These are phyloP conservation scores for Caryopteris hybrid DNA, from an alignment of 305 asterid species.

Conservation along the genomic window DNA sequence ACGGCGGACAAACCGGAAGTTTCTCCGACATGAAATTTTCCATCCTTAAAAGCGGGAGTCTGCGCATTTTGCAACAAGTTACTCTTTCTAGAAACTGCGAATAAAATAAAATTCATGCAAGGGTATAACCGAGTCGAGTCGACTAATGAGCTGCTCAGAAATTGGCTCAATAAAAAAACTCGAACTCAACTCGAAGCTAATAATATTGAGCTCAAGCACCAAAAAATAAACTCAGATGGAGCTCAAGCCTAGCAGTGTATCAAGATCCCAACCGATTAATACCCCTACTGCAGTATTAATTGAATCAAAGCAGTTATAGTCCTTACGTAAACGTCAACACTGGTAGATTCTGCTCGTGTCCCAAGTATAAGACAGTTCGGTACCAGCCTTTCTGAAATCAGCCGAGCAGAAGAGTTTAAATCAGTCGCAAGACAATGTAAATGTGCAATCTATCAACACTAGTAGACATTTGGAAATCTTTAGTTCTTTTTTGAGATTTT, in stretches of 20 bases:
- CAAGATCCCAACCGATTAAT: too few species aligned
- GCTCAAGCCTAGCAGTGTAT: too few species aligned
- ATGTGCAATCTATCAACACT: neutral
- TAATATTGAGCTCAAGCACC: too few species aligned
- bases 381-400: constrained; percentile 5
- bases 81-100: neutral
- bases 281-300: too few species aligned
- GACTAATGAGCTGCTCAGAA: neutral
- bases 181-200: too few species aligned
- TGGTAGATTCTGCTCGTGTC: neutral
- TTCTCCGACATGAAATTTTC: neutral
- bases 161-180: neutral
- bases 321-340: constrained; percentile 9
- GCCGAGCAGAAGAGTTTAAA: neutral
- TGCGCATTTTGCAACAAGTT: neutral
- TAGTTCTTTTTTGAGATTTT: too few species aligned
- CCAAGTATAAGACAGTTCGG: neutral
- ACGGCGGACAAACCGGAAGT: neutral
- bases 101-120: too few species aligned
- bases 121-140: neutral
- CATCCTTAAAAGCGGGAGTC: neutral
- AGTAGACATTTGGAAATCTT: neutral
- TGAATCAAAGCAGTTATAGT: neutral
- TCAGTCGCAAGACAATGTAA: neutral
- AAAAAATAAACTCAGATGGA: too few species aligned